Conservation (phyloP, 169 alveolate genomes). For the Plasmodium fragile region DNA sequence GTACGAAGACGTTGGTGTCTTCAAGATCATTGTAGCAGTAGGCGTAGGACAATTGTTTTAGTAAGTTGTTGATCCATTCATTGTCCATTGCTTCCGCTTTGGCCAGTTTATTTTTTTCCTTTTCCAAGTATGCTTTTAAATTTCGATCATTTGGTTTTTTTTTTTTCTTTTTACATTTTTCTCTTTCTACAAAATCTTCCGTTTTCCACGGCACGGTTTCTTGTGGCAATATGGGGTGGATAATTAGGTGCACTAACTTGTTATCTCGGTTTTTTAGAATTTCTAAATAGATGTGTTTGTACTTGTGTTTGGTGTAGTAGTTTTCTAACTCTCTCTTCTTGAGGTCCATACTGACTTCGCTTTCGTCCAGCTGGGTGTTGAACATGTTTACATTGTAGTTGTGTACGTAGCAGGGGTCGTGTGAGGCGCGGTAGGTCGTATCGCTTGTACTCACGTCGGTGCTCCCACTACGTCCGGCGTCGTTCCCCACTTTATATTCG, state of each 20-base stretch:
- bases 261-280: constrained; percentile 80
- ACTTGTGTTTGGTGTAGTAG: constrained; percentile 44
- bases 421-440: background rate
- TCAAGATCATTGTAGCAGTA: constrained; percentile 67
- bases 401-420: constrained; percentile 67
- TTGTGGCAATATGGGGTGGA: constrained; percentile 82
- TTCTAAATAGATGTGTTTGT: constrained; percentile 79
- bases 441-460: background rate
- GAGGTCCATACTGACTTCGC: constrained; percentile 8
- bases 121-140: constrained; percentile 75
- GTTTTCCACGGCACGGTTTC: constrained; percentile 80
- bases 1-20: constrained; percentile 62
- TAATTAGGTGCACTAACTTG: constrained; percentile 73
- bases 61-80: constrained; percentile 79
- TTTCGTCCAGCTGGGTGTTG: constrained; percentile 50
- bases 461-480: too few relatives aligned
- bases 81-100: constrained; percentile 78
- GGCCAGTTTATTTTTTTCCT: constrained; percentile 71
- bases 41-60: constrained; percentile 77
- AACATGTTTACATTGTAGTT: constrained; percentile 42
- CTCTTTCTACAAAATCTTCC: constrained; percentile 80
- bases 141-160: constrained; percentile 62
- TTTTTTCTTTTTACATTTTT: constrained; percentile 78
- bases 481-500: background rate
- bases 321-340: constrained; percentile 47